phyloP scores from a whole-genome alignment of 768 basidiomycete genomes.

The Pleurotus salmoneostramineus region DNA sequence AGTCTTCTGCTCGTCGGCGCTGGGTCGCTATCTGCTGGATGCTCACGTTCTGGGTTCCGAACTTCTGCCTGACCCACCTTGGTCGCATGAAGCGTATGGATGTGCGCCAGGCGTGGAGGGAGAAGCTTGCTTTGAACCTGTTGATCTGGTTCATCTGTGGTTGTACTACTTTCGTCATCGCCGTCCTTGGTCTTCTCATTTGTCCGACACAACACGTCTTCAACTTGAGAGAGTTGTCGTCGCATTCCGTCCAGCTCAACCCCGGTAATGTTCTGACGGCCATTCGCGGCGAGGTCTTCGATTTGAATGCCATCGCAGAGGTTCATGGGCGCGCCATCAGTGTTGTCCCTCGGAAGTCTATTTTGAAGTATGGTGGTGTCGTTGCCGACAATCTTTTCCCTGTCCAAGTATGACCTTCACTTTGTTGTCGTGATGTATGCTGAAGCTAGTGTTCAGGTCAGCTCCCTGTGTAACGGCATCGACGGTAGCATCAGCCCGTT shows the following conservation, averaged over 20 bases:
- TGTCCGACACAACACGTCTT: constrained; percentile 95
- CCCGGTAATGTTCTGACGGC: constrained; percentile 78
- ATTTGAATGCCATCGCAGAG: constrained; percentile 63
- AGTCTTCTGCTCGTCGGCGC: constrained; percentile 71
- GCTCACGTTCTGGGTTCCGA: constrained; percentile 91
- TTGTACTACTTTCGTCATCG: constrained; percentile 91
- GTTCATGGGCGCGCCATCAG: constrained; percentile 66
- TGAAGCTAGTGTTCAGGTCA: constrained; percentile 50
- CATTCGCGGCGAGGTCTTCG: constrained; percentile 94
- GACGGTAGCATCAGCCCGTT: constrained; percentile 80
- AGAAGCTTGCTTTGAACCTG: constrained; percentile 92
- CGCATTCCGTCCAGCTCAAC: constrained; percentile 57
- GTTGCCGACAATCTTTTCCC: constrained; percentile 82
- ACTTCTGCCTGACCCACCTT: constrained; percentile 56
- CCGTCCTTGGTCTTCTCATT: constrained; percentile 80
- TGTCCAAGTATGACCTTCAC: constrained; percentile 63
- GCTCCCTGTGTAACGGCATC: constrained; percentile 87
- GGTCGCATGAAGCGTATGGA: constrained; percentile 95
- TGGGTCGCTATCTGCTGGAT: constrained; percentile 91
- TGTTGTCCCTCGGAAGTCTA: constrained; percentile 69
- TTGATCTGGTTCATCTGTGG: constrained; percentile 94
- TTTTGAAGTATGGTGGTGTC: constrained; percentile 82
- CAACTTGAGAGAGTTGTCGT: constrained; percentile 68
- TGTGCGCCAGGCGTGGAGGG: constrained; percentile 94
- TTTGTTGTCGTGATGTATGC: background rate